A percentile compares a stretch with the other conserved stretches of the same genome.
These are phyloP conservation scores for Pythium guiyangense DNA, from an alignment of 352 stramenopile genomes.

Conservation along the genomic window DNA sequence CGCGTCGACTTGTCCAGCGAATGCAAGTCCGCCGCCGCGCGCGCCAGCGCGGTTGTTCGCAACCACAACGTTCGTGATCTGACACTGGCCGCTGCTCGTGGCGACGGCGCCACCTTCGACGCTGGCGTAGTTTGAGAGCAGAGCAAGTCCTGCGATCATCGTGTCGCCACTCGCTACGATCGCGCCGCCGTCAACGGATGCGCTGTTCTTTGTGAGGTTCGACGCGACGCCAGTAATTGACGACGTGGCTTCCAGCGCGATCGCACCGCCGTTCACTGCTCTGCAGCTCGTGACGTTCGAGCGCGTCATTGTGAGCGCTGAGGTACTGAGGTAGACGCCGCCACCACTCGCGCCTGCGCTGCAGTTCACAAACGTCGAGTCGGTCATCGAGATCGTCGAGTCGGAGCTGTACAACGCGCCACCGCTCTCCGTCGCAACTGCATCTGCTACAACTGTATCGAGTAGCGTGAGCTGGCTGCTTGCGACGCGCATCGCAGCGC, in stretches of 20 bases:
- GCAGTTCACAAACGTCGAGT: constrained; percentile 22
- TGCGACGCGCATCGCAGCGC: constrained; percentile 19
- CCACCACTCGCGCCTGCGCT: constrained; percentile 18
- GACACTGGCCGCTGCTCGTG: background rate
- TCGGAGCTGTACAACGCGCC: constrained; percentile 24
- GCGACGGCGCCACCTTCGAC: constrained; percentile 2
- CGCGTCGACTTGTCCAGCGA: constrained; percentile 1
- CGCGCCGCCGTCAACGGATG: constrained; percentile 9
- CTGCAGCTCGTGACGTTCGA: constrained; percentile 11
- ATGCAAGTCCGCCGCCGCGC: constrained; percentile 5
- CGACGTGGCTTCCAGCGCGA: constrained; percentile 1
- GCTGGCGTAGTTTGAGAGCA: constrained; percentile 4
- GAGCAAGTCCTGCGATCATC: background rate
- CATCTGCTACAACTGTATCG: constrained; percentile 22
- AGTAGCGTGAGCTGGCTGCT: constrained; percentile 13
- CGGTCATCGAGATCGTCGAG: constrained; percentile 14
- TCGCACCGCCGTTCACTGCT: constrained; percentile 4
- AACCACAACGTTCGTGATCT: constrained; percentile 1
- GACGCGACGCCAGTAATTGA: constrained; percentile 6
- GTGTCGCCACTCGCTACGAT: constrained; percentile 1
- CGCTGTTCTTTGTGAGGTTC: constrained; percentile 10
- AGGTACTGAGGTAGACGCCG: constrained; percentile 17
- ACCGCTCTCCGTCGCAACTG: constrained; percentile 17
- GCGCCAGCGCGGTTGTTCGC: constrained; percentile 1
- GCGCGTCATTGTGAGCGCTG: constrained; percentile 1